These are phyloP conservation scores for Kuraishia capsulata DNA, from an alignment of 805 yeast genomes.

Conservation along the genomic window DNA sequence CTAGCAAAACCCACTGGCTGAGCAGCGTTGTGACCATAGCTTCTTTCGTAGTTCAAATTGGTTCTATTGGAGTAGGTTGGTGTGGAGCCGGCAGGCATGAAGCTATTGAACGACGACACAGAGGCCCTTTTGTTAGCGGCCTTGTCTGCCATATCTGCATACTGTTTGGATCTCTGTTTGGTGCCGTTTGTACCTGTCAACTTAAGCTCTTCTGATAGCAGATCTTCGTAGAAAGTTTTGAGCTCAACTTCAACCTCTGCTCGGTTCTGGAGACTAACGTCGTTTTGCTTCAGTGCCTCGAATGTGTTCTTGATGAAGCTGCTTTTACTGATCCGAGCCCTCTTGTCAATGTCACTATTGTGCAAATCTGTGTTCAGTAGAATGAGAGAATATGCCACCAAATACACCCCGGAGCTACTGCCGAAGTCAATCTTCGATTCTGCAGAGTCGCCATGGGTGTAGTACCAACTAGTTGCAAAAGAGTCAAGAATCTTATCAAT, in stretches of 20 bases:
- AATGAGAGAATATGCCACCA: slow-evolving; percentile 62
- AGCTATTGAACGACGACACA: neutral
- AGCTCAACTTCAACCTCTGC: slow-evolving; percentile 28
- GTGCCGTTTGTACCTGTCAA: slow-evolving; percentile 2
- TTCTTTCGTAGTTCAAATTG: neutral
- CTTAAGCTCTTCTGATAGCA: slow-evolving; percentile 24
- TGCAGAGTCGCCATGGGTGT: slow-evolving; percentile 33
- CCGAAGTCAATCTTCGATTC: slow-evolving; percentile 30
- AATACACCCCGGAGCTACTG: slow-evolving; percentile 52
- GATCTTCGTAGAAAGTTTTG: slow-evolving; percentile 32
- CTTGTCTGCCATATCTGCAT: too few species aligned
- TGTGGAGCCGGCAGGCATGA: neutral
- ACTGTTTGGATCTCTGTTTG: neutral
- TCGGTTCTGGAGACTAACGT: slow-evolving; percentile 9
- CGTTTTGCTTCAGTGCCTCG: slow-evolving; percentile 29
- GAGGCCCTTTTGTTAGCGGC: neutral
- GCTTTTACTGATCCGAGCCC: slow-evolving; percentile 26
- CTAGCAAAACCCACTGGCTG: slow-evolving; percentile 14
- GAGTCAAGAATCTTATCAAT: slow-evolving; percentile 66
- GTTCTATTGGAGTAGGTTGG: neutral
- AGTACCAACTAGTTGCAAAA: slow-evolving; percentile 58
- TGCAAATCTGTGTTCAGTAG: slow-evolving; percentile 73
- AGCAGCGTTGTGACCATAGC: slow-evolving; percentile 6
- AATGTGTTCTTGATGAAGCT: slow-evolving; percentile 42
- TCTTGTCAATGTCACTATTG: slow-evolving; percentile 33